Conservation (phyloP, 139 green algal genomes). For the Chlorella sp. region DNA sequence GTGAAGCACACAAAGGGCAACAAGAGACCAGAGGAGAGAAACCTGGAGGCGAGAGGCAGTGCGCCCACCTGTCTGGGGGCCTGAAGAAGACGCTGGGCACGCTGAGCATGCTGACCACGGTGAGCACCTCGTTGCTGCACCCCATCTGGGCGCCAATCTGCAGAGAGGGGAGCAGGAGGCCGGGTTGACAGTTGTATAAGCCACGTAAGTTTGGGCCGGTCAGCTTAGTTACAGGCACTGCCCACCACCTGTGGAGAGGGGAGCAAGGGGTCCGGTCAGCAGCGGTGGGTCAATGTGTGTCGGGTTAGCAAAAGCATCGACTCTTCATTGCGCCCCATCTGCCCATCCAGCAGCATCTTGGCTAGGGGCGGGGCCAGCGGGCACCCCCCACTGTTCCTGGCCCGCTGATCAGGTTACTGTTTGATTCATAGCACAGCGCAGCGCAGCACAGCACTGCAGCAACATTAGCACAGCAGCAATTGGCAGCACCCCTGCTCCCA, state of each 20-base stretch:
- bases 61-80: constrained; percentile 58
- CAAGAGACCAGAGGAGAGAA: background rate
- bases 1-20: background rate
- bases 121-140: constrained; percentile 84
- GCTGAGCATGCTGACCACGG: constrained; percentile 92
- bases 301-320: too few relatives aligned
- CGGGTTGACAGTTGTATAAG: background rate
- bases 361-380: too few relatives aligned
- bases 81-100: constrained; percentile 96
- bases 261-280: too few relatives aligned
- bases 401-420: too few relatives aligned
- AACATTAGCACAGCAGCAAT: too few relatives aligned
- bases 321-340: too few relatives aligned
- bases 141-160: constrained; percentile 81
- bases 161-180: background rate
- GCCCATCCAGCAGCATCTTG: too few relatives aligned
- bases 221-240: background rate
- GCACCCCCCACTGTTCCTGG: too few relatives aligned
- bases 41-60: background rate
- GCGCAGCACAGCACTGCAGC: too few relatives aligned
- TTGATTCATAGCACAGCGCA: too few relatives aligned
- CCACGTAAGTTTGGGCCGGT: background rate
- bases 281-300: too few relatives aligned
- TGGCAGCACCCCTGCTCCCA: background rate
- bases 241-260: background rate